A percentile compares a stretch with the other conserved stretches of the same genome.
phyloP scores from a whole-genome alignment of 768 basidiomycete species.

The Amanita polypyramis region DNA sequence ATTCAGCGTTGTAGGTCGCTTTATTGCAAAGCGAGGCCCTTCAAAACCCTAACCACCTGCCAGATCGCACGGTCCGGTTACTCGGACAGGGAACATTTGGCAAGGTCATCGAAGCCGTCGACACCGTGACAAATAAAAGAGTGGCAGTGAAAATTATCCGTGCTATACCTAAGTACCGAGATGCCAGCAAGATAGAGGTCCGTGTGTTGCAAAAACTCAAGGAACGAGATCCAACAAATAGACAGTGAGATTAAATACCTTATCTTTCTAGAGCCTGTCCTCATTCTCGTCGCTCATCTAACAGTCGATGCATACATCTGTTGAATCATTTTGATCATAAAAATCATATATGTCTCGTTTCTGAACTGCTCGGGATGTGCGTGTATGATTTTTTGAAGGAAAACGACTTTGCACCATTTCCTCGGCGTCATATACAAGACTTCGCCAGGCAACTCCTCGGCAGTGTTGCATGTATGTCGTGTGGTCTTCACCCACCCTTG shows the following conservation, averaged over 20 bases:
- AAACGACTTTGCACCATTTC: constrained; percentile 94
- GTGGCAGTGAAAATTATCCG: constrained; percentile 99
- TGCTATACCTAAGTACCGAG: constrained; percentile 96
- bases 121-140: constrained; percentile 59
- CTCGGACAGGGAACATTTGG: constrained; percentile 98
- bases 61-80: constrained; percentile 86
- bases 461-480: constrained; percentile 83
- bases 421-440: constrained; percentile 90
- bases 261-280: background rate
- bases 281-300: constrained; percentile 9
- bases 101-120: constrained; percentile 92
- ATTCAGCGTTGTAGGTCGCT: constrained; percentile 63
- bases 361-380: constrained; percentile 92
- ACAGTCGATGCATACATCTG: constrained; percentile 95
- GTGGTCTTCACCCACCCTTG: constrained; percentile 2
- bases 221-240: constrained; percentile 78
- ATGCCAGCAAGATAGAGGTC: constrained; percentile 97
- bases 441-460: constrained; percentile 88
- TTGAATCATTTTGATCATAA: constrained; percentile 92
- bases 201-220: constrained; percentile 88
- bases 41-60: constrained; percentile 9
- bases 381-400: constrained; percentile 99
- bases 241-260: constrained; percentile 53
- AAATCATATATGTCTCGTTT: constrained; percentile 96
- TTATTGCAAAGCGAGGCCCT: background rate